phyloP scores from a whole-genome alignment of 768 basidiomycete species.

The Boletus insuetus region DNA sequence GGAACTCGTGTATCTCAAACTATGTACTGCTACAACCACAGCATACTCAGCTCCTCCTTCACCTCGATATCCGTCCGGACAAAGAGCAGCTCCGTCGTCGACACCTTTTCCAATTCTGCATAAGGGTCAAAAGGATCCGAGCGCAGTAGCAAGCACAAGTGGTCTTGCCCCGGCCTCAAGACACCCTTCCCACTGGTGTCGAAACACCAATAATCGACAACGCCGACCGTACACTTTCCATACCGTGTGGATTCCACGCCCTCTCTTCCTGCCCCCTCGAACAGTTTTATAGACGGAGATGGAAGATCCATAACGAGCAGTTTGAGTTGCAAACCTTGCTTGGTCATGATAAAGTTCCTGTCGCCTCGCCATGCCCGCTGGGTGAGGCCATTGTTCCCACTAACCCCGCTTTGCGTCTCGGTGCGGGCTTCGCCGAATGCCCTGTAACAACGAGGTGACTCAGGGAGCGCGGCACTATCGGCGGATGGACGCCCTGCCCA shows the following conservation, averaged over 20 bases:
- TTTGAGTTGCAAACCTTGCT: slow-evolving; percentile 30
- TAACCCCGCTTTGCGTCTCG: neutral
- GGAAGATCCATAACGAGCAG: slow-evolving; percentile 23
- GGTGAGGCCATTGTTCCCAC: neutral
- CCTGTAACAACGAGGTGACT: slow-evolving; percentile 31
- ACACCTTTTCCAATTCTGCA: slow-evolving; percentile 25
- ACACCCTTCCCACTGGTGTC: slow-evolving; percentile 25
- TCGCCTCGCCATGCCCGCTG: slow-evolving; percentile 25
- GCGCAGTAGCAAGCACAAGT: slow-evolving; percentile 28
- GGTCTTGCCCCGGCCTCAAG: slow-evolving; percentile 24
- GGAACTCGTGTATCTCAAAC: neutral
- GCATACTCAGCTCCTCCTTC: slow-evolving; percentile 6
- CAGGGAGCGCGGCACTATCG: slow-evolving; percentile 29
- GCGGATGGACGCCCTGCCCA: slow-evolving; percentile 28
- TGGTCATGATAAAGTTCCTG: slow-evolving; percentile 30
- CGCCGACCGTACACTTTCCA: slow-evolving; percentile 23
- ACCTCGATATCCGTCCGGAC: slow-evolving; percentile 19
- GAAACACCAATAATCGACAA: slow-evolving; percentile 34
- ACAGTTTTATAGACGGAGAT: slow-evolving; percentile 11
- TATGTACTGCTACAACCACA: slow-evolving; percentile 27
- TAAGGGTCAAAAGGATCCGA: slow-evolving; percentile 31
- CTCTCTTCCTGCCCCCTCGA: slow-evolving; percentile 13
- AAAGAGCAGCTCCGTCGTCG: slow-evolving; percentile 28
- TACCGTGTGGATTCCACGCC: slow-evolving; percentile 14
- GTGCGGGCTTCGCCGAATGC: slow-evolving; percentile 8